phyloP scores from a whole-genome alignment of 2,329 filamentous ascomycete species.

The Xylariales sp. region DNA sequence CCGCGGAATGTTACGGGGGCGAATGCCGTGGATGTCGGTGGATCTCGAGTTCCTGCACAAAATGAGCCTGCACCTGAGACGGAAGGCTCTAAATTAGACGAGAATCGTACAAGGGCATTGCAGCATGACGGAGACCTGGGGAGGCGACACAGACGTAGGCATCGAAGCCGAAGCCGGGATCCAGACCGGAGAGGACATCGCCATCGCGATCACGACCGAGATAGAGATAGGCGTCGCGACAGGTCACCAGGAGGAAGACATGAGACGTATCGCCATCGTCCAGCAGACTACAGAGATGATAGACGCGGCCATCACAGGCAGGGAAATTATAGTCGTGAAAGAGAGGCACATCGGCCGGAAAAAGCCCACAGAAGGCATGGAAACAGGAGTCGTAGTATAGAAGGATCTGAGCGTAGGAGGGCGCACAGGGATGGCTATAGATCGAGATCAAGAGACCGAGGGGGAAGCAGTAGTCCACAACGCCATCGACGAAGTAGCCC shows the following conservation, averaged over 20 bases:
- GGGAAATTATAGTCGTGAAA: slow-evolving; percentile 41
- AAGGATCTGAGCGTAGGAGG: slow-evolving; percentile 37
- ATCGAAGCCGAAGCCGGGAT: slow-evolving; percentile 49
- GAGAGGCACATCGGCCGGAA: slow-evolving; percentile 35
- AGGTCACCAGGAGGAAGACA: slow-evolving; percentile 46
- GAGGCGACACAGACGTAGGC: slow-evolving; percentile 50
- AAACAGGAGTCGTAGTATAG: slow-evolving; percentile 43
- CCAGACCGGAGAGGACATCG: slow-evolving; percentile 48
- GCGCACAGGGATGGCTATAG: slow-evolving; percentile 38
- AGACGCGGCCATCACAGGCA: slow-evolving; percentile 56
- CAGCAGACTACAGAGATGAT: slow-evolving; percentile 59
- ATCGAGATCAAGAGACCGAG: slow-evolving; percentile 42
- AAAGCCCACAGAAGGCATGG: slow-evolving; percentile 39
- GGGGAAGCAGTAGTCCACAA: slow-evolving; percentile 44
- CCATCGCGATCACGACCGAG: slow-evolving; percentile 47
- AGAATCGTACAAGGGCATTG: slow-evolving; percentile 39
- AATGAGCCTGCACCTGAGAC: slow-evolving; percentile 33
- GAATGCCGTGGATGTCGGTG: slow-evolving; percentile 74
- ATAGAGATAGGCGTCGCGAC: slow-evolving; percentile 45
- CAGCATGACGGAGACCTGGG: slow-evolving; percentile 49
- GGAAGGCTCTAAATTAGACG: slow-evolving; percentile 36
- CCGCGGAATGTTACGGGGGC: slow-evolving; percentile 67
- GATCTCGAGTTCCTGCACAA: slow-evolving; percentile 49
- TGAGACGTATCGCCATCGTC: slow-evolving; percentile 38
- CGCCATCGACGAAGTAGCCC: slow-evolving; percentile 37